A percentile compares a stretch with the other conserved stretches of the same genome.
Conservation (phyloP, 495 filamentous ascomycete genomes). For the Hyaloscypha finlandica region DNA sequence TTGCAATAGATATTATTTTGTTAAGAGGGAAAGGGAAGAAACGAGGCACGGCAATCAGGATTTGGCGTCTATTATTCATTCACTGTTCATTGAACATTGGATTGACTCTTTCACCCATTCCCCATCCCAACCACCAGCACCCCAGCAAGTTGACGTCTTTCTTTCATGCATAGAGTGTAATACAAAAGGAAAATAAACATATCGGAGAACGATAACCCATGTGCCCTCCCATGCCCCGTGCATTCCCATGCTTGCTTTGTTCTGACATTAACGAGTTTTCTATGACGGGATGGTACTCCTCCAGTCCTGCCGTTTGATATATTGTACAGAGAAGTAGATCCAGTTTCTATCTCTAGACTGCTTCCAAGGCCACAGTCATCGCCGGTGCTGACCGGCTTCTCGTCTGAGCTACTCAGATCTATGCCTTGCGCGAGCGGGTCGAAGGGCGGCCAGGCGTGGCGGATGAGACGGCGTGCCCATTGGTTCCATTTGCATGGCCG, state of each 20-base stretch:
- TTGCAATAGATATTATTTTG: no score
- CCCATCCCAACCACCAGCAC: background rate
- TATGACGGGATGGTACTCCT: background rate
- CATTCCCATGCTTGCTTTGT: slow-evolving; percentile 11
- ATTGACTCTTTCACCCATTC: background rate
- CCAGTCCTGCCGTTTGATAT: slow-evolving; percentile 12
- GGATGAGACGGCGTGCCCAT: background rate
- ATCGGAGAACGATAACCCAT: background rate
- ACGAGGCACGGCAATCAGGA: no score
- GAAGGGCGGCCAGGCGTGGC: slow-evolving; percentile 49
- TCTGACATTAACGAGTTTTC: slow-evolving; percentile 18
- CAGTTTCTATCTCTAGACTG: slow-evolving; percentile 21
- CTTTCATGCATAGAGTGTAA: background rate
- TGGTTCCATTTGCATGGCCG: slow-evolving; percentile 37
- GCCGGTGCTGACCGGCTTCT: slow-evolving; percentile 12
- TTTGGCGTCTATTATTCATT: background rate
- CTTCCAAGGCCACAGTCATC: slow-evolving; percentile 13
- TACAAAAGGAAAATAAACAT: background rate
- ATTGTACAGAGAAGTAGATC: slow-evolving; percentile 35
- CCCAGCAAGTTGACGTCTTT: background rate
- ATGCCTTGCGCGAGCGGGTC: slow-evolving; percentile 61
- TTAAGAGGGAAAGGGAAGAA: no score
- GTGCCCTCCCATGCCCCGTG: background rate
- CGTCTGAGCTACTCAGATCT: slow-evolving; percentile 27
- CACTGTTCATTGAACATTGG: background rate